A percentile compares a stretch with the other conserved stretches of the same genome.
These are phyloP conservation scores for Plasmodium adleri DNA, from an alignment of 169 alveolate genomes.

Conservation along the genomic window DNA sequence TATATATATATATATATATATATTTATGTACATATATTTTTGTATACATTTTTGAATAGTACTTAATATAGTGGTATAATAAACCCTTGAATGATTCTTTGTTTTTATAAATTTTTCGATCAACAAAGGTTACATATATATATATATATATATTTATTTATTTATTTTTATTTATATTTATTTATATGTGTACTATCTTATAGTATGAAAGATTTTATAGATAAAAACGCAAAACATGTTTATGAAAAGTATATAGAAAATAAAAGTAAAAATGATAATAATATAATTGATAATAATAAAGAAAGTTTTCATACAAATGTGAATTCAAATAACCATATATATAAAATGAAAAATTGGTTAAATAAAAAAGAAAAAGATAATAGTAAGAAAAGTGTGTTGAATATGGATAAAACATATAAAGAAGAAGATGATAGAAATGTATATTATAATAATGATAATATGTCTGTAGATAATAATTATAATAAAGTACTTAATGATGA, in stretches of 20 bases:
- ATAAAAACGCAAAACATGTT: slow-evolving; percentile 9
- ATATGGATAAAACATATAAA: background rate
- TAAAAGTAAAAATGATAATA: background rate
- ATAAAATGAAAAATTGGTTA: background rate
- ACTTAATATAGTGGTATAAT: too few species aligned
- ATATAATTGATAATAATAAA: background rate
- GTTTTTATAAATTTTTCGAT: too few species aligned
- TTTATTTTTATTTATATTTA: too few species aligned
- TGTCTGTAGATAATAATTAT: slow-evolving; percentile 11
- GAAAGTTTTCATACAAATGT: background rate
- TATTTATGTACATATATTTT: too few species aligned
- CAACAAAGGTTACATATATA: too few species aligned
- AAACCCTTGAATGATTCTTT: too few species aligned
- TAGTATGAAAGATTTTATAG: slow-evolving; percentile 35
- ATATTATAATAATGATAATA: slow-evolving; percentile 1
- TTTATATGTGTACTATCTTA: too few species aligned
- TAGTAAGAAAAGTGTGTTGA: slow-evolving; percentile 8
- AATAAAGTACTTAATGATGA: slow-evolving; percentile 11
- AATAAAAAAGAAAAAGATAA: slow-evolving; percentile 3
- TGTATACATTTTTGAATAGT: too few species aligned
- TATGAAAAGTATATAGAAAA: slow-evolving; percentile 19
- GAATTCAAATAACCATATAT: background rate
- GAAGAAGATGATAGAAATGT: too few species aligned
- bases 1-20: too few species aligned
- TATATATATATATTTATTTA: too few species aligned